These are phyloP conservation scores for Debaryomyces castellii DNA, from an alignment of 805 yeast genomes.

Conservation along the genomic window DNA sequence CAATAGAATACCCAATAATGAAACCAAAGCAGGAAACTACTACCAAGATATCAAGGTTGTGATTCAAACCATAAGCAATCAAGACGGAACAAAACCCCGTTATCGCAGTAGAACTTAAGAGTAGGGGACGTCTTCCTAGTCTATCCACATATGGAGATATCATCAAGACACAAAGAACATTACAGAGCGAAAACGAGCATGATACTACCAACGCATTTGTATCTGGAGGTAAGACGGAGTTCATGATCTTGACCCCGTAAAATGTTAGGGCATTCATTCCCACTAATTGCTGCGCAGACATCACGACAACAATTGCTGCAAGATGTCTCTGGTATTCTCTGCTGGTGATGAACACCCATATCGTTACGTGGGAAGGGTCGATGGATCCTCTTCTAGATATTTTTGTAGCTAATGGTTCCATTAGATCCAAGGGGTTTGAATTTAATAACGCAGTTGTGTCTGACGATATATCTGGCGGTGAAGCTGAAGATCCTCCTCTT, in stretches of 20 bases:
- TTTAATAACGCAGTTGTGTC: conserved; percentile 4
- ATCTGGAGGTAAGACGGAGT: conserved; percentile 59
- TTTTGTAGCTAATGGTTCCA: conserved; percentile 8
- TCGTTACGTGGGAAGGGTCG: conserved; percentile 24
- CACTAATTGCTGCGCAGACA: conserved; percentile 45
- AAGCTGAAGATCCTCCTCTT: neutral
- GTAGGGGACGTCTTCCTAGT: conserved; percentile 61
- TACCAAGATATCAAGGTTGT: conserved; percentile 10
- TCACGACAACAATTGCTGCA: conserved; percentile 30
- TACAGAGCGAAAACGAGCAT: conserved; percentile 68
- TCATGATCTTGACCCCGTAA: conserved; percentile 82
- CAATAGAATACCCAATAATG: conserved; percentile 32
- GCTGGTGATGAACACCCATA: conserved; percentile 18
- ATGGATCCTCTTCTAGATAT: conserved; percentile 26
- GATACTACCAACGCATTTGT: conserved; percentile 63
- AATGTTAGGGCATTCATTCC: conserved; percentile 91
- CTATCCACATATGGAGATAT: conserved; percentile 72
- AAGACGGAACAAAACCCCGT: conserved; percentile 24
- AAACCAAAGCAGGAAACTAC: conserved; percentile 31
- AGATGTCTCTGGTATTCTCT: conserved; percentile 21
- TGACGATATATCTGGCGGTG: neutral
- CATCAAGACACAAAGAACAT: conserved; percentile 69
- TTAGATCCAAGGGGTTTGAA: neutral
- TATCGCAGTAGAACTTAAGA: conserved; percentile 21
- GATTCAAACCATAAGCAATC: conserved; percentile 25